Evolutionary conservation across 75 land plant genomes (phyloP).

Genomic region (Cunninghamia lanceolata): DNA sequence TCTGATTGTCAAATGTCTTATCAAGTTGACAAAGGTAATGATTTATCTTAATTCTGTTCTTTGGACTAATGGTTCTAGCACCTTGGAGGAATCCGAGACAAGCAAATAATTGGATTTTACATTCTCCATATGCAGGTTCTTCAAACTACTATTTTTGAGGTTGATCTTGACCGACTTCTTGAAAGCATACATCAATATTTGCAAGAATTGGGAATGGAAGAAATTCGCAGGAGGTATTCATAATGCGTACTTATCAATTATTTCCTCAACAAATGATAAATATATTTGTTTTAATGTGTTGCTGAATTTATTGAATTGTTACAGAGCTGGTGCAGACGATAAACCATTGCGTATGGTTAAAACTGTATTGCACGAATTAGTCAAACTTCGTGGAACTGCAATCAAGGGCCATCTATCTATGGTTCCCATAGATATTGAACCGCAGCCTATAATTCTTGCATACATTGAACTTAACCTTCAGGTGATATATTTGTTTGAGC

Average conservation of each 20-base stretch:
- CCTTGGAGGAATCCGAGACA: not conserved
- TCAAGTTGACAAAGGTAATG: conserved; percentile 48
- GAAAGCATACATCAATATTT: conserved; percentile 56
- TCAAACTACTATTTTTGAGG: conserved; percentile 41
- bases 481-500: conserved; percentile 14
- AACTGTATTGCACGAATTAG: conserved; percentile 14
- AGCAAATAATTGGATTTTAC: not conserved
- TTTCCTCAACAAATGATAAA: not conserved
- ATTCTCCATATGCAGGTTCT: conserved; percentile 27
- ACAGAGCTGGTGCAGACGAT: conserved; percentile 55
- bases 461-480: conserved; percentile 58
- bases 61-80: not conserved
- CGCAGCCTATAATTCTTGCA: conserved; percentile 12
- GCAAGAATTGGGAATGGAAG: conserved; percentile 54
- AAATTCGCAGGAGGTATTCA: conserved; percentile 39
- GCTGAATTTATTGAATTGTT: not conserved
- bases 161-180: conserved; percentile 49
- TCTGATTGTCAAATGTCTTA: conserved; percentile 50
- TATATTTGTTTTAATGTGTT: not conserved
- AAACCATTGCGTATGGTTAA: conserved; percentile 15
- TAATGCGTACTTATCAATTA: not conserved
- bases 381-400: conserved; percentile 16
- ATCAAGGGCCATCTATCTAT: conserved; percentile 12
- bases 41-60: not conserved
- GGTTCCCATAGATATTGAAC: conserved; percentile 12